These are phyloP conservation scores for Emmonsia crescens DNA, from an alignment of 2,329 filamentous ascomycete genomes.

Conservation along the genomic window DNA sequence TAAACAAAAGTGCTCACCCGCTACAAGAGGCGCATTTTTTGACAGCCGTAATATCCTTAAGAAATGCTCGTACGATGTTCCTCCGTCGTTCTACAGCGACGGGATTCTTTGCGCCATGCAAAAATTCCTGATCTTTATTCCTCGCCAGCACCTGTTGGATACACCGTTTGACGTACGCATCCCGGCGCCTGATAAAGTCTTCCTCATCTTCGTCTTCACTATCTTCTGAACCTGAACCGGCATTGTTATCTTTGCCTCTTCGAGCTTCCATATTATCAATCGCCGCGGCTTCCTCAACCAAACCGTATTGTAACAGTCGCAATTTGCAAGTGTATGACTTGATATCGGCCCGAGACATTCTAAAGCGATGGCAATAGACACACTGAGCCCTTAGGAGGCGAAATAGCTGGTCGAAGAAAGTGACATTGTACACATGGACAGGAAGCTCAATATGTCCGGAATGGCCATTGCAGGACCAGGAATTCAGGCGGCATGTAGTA, in stretches of 20 bases:
- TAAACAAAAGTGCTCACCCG: slow-evolving; percentile 30
- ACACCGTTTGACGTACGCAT: slow-evolving; percentile 60
- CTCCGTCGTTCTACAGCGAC: slow-evolving; percentile 67
- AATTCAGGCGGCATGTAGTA: slow-evolving; percentile 79
- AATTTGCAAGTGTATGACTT: slow-evolving; percentile 77
- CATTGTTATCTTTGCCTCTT: slow-evolving; percentile 37
- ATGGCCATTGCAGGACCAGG: slow-evolving; percentile 78
- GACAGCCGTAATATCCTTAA: slow-evolving; percentile 58
- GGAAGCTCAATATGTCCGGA: slow-evolving; percentile 91
- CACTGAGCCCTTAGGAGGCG: slow-evolving; percentile 79
- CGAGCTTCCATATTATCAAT: slow-evolving; percentile 42
- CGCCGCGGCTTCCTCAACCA: slow-evolving; percentile 57
- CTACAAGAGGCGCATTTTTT: slow-evolving; percentile 59
- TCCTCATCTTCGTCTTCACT: slow-evolving; percentile 51
- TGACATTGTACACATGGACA: slow-evolving; percentile 88
- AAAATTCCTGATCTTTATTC: slow-evolving; percentile 33
- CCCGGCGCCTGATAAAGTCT: slow-evolving; percentile 45
- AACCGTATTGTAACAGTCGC: slow-evolving; percentile 70
- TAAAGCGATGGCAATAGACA: slow-evolving; percentile 79
- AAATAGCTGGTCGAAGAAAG: slow-evolving; percentile 86
- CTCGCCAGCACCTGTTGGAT: slow-evolving; percentile 50
- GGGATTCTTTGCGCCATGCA: slow-evolving; percentile 62
- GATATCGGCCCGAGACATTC: slow-evolving; percentile 63
- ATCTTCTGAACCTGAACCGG: slow-evolving; percentile 50
- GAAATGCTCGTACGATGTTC: slow-evolving; percentile 67